Conservation (phyloP, 1,139 yeast species). For the Geotrichum klebahnii region DNA sequence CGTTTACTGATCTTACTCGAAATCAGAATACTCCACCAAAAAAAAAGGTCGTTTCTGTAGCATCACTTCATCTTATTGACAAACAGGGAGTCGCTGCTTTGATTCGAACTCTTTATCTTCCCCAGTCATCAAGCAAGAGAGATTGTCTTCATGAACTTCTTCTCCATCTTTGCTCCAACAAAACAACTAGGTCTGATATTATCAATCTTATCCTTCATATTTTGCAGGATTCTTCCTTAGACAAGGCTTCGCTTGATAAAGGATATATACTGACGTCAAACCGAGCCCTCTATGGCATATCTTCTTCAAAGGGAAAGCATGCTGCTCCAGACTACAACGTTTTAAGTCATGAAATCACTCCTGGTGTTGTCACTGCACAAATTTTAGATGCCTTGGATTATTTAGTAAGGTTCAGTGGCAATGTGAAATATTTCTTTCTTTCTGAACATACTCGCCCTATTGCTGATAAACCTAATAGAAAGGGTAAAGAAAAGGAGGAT, state of each 20-base stretch:
- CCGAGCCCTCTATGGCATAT: conserved; percentile 30
- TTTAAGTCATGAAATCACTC: conserved; percentile 56
- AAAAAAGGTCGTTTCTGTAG: conserved; percentile 30
- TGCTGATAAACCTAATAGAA: conserved; percentile 44
- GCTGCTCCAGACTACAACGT: conserved; percentile 23
- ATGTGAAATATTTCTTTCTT: conserved; percentile 69
- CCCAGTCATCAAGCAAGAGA: conserved; percentile 63
- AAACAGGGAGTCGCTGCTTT: conserved; percentile 71
- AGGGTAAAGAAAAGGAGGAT: conserved; percentile 42
- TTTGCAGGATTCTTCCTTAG: conserved; percentile 67
- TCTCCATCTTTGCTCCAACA: conserved; percentile 65
- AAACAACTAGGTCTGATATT: conserved; percentile 76
- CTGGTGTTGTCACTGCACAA: conserved; percentile 70
- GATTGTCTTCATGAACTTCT: conserved; percentile 65
- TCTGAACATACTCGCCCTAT: conserved; percentile 72
- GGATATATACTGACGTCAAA: conserved; percentile 56
- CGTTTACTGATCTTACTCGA: conserved; percentile 5
- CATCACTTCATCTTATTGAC: conserved; percentile 59
- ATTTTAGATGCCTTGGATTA: conserved; percentile 70
- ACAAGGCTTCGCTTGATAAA: conserved; percentile 58
- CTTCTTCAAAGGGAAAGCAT: conserved; percentile 24
- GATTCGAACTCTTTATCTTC: conserved; percentile 66
- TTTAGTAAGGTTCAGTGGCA: conserved; percentile 64
- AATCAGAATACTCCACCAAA: conserved; percentile 9
- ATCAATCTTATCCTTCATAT: conserved; percentile 64